Base-by-base conservation (phyloP, 768 basidiomycete genomes). In the Russula foetens region DNA sequence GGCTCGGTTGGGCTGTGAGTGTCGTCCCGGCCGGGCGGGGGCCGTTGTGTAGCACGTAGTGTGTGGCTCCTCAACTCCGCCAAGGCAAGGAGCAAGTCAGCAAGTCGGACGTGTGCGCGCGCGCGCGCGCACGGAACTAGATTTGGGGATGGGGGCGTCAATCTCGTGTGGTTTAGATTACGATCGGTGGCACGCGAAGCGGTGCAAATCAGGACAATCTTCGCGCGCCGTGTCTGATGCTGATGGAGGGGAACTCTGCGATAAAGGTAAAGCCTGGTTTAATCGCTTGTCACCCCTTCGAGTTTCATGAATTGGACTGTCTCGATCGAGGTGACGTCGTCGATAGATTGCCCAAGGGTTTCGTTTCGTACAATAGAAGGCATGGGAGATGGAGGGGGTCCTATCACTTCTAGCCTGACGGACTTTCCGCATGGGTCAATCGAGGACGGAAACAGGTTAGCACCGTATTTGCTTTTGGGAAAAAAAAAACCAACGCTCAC, bases 121-220 rank as follows among this genome's bases (percentile, higher is more conserved):
- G 31, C 31, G 39, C 28, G 33, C 11, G 21, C 46, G 14, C 50
- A 43, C 41, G 41, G 41, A 14, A 44, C 24, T 41, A 39, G 45
- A 47, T 39, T 24, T 19, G 38, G 29, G 11, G 45, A 47, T 39
- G 19, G 24, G 38, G 29, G 11, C 21, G 3, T 15, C 11, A 19
- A n/a, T 33, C 24, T 11, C 24, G 47, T 46, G n/a, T n/a, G n/a
- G n/a, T n/a, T n/a, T 50, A 62, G 44, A 62, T 62, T 57, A 62
- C 60, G 60, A 62, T 62, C 60, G 60, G 60, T 48, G 55, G 50
- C 26, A 47, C 43, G 15, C 24, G 41, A 33, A 44, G 60, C 41
- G 23, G 60, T 61, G 60, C 35, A 47, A 56, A 52, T 50, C 53
- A 46, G 47, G 41, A 44, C n/a, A 41, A 39, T 55, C 50, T 41